Percentiles rank a stretch among this genome's conserved stretches.
phyloP scores from a whole-genome alignment of 129 eudicot species.

The Tagetes patula region DNA sequence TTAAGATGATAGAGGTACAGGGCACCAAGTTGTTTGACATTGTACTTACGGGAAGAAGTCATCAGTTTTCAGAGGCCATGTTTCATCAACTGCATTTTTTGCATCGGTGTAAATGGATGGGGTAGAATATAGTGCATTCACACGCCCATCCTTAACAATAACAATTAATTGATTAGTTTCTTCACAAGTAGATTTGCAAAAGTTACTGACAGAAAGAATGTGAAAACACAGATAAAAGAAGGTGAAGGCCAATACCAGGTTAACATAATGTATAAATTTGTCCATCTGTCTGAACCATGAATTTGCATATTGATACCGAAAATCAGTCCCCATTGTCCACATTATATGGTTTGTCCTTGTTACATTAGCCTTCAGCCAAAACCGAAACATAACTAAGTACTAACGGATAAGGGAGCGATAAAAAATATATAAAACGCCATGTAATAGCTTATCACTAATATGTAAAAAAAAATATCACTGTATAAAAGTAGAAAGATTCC shows the following conservation, averaged over 20 bases:
- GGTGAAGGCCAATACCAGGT: constrained; percentile 53
- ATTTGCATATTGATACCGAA: constrained; percentile 90
- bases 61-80: constrained; percentile 65
- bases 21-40: constrained; percentile 18
- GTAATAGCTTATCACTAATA: background rate
- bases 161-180: background rate
- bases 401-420: too few relatives aligned
- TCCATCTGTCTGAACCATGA: constrained; percentile 99
- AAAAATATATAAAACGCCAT: too few relatives aligned
- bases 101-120: constrained; percentile 67
- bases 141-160: constrained; percentile 57
- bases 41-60: constrained; percentile 64
- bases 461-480: background rate
- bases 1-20: background rate
- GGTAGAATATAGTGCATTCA: constrained; percentile 66
- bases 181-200: constrained; percentile 13
- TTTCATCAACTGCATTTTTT: constrained; percentile 51
- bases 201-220: background rate
- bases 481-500: background rate
- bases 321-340: constrained; percentile 99
- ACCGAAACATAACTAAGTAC: constrained; percentile 1
- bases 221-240: constrained; percentile 11
- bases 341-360: constrained; percentile 96
- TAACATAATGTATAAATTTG: constrained; percentile 92
- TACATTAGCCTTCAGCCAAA: constrained; percentile 63